Base-by-base conservation (phyloP, 768 basidiomycete species). In the Fibroporia radiculosa region DNA sequence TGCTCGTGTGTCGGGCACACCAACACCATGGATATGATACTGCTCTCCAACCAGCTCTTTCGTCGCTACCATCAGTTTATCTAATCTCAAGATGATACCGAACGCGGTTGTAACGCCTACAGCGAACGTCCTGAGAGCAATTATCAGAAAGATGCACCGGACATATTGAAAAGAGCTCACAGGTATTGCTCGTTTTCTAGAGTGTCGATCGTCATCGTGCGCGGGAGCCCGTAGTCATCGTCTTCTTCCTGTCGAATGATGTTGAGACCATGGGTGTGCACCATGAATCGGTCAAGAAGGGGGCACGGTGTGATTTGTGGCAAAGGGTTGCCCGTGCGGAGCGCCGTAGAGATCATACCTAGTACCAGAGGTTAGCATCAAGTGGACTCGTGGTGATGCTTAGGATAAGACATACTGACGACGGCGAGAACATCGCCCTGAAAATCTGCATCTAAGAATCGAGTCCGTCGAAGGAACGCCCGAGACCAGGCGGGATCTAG, bases 41-140 rank as follows among this genome's bases (percentile, higher is more conserved):
- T 86, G 83, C 59, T 92, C 89, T 1, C 89, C 89, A 1, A 92
- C 85, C 35, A 92, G 67, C 61, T 91, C 86, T 59, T 93, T 93
- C 13, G 79, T 77, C 2, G 86, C 85, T 2, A 89, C 56, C 79
- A 92, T 86, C 46, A 92, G 62, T 41, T 76, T 67, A 57, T 93
- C 90, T 11, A 93, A 64, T 8, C 85, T 74, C 5, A 74, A 73
- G n/a, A 92, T 66, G 31, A 92, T 74, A 0, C 74, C 71, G 51
- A 75, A 84, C 0, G 82, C 69, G 1, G 80, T 83, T 1, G 84
- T 75, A 18, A 84, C 78, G 6, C 82, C 85, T 8, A 86, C 84
- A 42, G 78, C 82, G 55, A 84, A 86, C 51, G 67, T 78, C 55
- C 80, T 83, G 40, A 7, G 38, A 14, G 33, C 14, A 5, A 28